Conservation (phyloP, 148 eudicot species). For the Nepenthes mirabilis region DNA sequence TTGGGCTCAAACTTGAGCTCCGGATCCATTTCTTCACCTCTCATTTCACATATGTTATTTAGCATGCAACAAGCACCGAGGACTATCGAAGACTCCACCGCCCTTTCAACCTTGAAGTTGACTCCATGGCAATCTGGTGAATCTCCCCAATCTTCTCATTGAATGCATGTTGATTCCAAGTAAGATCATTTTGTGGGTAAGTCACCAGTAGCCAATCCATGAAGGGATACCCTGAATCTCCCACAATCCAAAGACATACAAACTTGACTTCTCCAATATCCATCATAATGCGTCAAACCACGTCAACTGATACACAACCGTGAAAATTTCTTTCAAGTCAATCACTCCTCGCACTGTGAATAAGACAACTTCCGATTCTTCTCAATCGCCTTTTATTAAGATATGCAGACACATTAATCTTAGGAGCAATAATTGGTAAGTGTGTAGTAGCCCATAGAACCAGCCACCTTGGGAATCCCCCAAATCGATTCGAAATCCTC, state of each 20-base stretch:
- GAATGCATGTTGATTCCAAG: slow-evolving; percentile 87
- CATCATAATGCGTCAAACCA: slow-evolving; percentile 88
- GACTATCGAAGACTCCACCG: slow-evolving; percentile 87
- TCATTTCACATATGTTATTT: slow-evolving; percentile 88
- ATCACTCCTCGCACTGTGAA: slow-evolving; percentile 85
- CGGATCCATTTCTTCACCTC: slow-evolving; percentile 42
- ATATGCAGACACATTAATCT: slow-evolving; percentile 80
- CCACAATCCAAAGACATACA: slow-evolving; percentile 64
- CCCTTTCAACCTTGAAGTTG: slow-evolving; percentile 72
- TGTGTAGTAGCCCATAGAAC: slow-evolving; percentile 91
- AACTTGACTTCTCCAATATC: slow-evolving; percentile 72
- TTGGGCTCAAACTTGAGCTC: slow-evolving; percentile 27
- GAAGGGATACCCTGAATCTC: slow-evolving; percentile 61
- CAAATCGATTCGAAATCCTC: slow-evolving; percentile 48
- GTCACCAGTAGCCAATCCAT: slow-evolving; percentile 91
- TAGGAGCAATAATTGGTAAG: slow-evolving; percentile 85
- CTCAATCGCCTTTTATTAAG: slow-evolving; percentile 74
- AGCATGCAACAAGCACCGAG: slow-evolving; percentile 91
- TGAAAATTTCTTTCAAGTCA: slow-evolving; percentile 55
- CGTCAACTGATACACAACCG: slow-evolving; percentile 92
- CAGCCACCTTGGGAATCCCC: slow-evolving; percentile 70
- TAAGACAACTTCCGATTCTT: slow-evolving; percentile 81
- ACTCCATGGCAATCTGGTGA: slow-evolving; percentile 41
- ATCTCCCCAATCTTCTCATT: slow-evolving; percentile 76
- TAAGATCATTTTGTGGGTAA: slow-evolving; percentile 54